Percentiles rank a stretch among this genome's conserved stretches.
Evolutionary conservation across 106 monocot genomes (phyloP).

Genomic region (Apostasia shenzhenica): DNA sequence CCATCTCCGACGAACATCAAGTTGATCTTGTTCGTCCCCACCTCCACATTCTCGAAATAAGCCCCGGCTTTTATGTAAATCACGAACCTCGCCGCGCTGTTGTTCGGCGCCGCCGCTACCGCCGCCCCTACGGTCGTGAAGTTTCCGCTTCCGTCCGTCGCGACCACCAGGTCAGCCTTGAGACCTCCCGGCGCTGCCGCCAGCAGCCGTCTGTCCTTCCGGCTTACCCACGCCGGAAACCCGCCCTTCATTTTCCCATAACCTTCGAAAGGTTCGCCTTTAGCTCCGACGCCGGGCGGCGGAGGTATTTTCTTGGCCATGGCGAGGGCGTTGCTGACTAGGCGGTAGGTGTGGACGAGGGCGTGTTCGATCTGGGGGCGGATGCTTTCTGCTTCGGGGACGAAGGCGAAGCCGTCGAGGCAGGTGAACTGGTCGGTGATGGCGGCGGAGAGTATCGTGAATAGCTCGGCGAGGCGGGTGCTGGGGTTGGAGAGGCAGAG

Average conservation of each 20-base stretch:
- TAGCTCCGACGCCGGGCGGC: background rate
- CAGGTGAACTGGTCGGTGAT: constrained; percentile 89
- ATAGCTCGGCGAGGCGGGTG: constrained; percentile 18
- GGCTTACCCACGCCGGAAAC: constrained; percentile 49
- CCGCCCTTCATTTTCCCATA: constrained; percentile 24
- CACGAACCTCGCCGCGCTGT: constrained; percentile 42
- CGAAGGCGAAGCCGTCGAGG: constrained; percentile 66
- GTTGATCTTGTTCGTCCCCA: constrained; percentile 51
- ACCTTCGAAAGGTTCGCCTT: constrained; percentile 31
- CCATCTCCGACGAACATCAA: constrained; percentile 83
- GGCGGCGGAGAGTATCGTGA: constrained; percentile 65
- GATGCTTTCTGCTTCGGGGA: constrained; percentile 12
- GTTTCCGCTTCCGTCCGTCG: constrained; percentile 72
- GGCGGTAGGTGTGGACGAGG: constrained; percentile 33
- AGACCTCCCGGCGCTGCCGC: constrained; percentile 7
- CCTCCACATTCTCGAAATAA: constrained; percentile 79
- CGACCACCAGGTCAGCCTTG: constrained; percentile 47
- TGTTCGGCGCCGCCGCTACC: constrained; percentile 57
- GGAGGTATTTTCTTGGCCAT: constrained; percentile 52
- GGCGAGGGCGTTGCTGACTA: constrained; percentile 77
- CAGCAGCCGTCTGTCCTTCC: constrained; percentile 32
- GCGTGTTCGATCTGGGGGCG: constrained; percentile 21
- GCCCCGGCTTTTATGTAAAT: constrained; percentile 84
- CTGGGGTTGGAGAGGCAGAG: constrained; percentile 12
- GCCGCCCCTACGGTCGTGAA: constrained; percentile 55